phyloP scores from a whole-genome alignment of 2,329 filamentous ascomycete genomes.

The Hypoxylon sp. region DNA sequence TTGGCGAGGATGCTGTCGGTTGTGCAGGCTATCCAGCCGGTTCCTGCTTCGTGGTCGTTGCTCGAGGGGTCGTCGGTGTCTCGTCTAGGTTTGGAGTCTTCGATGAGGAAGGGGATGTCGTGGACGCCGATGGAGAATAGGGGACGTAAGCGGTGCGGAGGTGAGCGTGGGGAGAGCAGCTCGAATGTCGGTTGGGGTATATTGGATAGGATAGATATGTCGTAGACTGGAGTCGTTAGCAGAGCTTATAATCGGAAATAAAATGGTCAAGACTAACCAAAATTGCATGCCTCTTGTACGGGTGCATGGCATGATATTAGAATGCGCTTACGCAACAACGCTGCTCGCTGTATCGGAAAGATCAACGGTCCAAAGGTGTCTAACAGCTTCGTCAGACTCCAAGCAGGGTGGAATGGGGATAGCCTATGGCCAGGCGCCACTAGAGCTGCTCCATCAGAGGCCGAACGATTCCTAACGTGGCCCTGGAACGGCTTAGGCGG shows the following conservation, averaged over 20 bases:
- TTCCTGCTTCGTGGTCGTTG: slow-evolving; percentile 63
- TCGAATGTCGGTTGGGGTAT: slow-evolving; percentile 82
- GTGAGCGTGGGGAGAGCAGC: slow-evolving; percentile 73
- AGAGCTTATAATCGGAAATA: background rate
- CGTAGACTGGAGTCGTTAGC: slow-evolving; percentile 77
- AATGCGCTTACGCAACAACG: slow-evolving; percentile 88
- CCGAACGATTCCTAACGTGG: slow-evolving; percentile 71
- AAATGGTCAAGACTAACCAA: slow-evolving; percentile 71
- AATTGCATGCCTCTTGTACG: slow-evolving; percentile 88
- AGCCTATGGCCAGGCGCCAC: slow-evolving; percentile 75
- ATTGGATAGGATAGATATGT: slow-evolving; percentile 92
- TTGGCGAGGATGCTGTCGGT: slow-evolving; percentile 93
- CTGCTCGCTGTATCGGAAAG: slow-evolving; percentile 91
- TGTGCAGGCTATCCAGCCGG: slow-evolving; percentile 93
- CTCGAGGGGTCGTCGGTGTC: slow-evolving; percentile 54
- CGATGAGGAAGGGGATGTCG: slow-evolving; percentile 85
- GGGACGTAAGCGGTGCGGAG: slow-evolving; percentile 78
- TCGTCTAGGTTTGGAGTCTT: slow-evolving; percentile 67
- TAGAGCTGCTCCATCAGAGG: slow-evolving; percentile 73
- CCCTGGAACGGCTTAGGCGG: slow-evolving; percentile 53
- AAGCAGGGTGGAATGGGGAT: slow-evolving; percentile 86
- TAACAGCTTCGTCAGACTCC: slow-evolving; percentile 82
- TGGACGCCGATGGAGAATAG: slow-evolving; percentile 96
- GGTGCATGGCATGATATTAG: slow-evolving; percentile 89
- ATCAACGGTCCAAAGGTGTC: slow-evolving; percentile 91